Percentiles rank a stretch among this genome's conserved stretches.
Conservation (phyloP, 345 rosid genomes). For the Geranium rotundifolium region DNA sequence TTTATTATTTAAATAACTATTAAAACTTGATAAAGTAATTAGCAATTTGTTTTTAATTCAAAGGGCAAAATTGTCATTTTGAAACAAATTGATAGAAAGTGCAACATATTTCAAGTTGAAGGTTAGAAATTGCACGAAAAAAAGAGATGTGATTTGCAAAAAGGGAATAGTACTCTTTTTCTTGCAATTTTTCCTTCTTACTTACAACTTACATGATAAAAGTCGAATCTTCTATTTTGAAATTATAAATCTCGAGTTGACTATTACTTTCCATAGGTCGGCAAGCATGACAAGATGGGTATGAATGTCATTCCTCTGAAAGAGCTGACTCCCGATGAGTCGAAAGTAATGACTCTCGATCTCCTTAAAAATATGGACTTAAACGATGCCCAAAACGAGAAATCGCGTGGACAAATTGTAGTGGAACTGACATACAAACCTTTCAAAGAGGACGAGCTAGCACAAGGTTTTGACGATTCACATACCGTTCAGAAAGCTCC, state of each 20-base stretch:
- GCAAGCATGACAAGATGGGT: constrained; percentile 92
- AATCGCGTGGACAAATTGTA: constrained; percentile 63
- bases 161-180: too few species aligned
- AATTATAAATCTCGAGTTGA: not conserved
- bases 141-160: too few species aligned
- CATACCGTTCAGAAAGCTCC: constrained; percentile 58
- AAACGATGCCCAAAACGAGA: constrained; percentile 48
- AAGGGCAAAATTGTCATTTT: too few species aligned
- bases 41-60: too few species aligned
- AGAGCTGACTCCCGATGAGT: constrained; percentile 67
- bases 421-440: constrained; percentile 74
- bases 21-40: too few species aligned
- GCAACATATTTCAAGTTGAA: too few species aligned
- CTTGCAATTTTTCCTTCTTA: too few species aligned
- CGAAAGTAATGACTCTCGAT: constrained; percentile 48
- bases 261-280: constrained; percentile 37
- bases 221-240: not conserved
- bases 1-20: too few species aligned
- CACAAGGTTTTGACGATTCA: constrained; percentile 41
- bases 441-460: constrained; percentile 59
- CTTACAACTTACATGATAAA: not conserved
- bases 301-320: constrained; percentile 64
- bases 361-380: constrained; percentile 63
- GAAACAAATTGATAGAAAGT: too few species aligned
- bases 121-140: too few species aligned